Evolutionary conservation across 164 flowering plant genomes (phyloP).

Genomic region (Santalum album): DNA sequence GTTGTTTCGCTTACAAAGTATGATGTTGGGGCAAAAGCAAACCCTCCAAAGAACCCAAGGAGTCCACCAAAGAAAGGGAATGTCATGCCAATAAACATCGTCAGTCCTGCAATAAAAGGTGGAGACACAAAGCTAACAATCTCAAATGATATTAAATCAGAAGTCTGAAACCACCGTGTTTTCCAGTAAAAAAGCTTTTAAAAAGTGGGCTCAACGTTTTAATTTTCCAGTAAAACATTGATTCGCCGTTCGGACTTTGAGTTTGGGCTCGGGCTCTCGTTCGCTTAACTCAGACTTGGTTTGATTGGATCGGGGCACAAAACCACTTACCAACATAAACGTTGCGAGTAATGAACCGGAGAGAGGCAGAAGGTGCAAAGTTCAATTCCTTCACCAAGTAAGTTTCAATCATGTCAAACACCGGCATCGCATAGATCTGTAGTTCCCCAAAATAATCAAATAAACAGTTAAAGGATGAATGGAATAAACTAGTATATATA

Average conservation of each 20-base stretch:
- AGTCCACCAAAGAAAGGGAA: constrained; percentile 53
- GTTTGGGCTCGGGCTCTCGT: no score
- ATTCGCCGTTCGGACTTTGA: no score
- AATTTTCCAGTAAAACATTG: no score
- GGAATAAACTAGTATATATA: no score
- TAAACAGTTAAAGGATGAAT: not conserved
- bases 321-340: constrained; percentile 35
- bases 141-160: no score
- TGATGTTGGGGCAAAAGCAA: constrained; percentile 57
- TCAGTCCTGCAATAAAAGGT: constrained; percentile 22
- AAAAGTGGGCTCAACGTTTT: no score
- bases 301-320: not conserved
- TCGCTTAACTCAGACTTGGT: not conserved
- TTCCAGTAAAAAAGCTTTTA: no score
- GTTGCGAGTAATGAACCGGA: constrained; percentile 36
- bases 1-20: constrained; percentile 31
- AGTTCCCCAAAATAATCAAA: not conserved
- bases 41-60: constrained; percentile 54
- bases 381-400: constrained; percentile 29
- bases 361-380: constrained; percentile 27
- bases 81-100: constrained; percentile 34
- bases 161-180: no score
- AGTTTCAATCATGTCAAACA: constrained; percentile 56
- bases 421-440: constrained; percentile 50
- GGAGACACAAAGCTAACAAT: no score